phyloP scores from a whole-genome alignment of 2,329 filamentous ascomycete species.

The Pseudofabraea citricarpa region DNA sequence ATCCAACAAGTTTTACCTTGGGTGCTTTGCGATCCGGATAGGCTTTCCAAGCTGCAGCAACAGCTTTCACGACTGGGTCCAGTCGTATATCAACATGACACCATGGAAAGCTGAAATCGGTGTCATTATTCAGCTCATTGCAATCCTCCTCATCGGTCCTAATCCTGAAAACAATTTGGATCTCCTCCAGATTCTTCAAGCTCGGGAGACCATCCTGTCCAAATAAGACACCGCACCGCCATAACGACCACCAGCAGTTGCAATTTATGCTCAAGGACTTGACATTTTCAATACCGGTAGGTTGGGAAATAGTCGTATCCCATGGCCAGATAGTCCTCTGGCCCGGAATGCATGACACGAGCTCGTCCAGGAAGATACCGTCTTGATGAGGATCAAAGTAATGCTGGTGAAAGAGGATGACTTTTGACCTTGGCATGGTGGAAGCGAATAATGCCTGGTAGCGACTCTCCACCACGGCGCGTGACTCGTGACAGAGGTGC shows the following conservation, averaged over 20 bases:
- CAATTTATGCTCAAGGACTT: neutral
- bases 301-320: neutral
- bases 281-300: neutral
- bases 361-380: conserved; percentile 2
- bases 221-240: neutral
- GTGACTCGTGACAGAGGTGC: conserved; percentile 2
- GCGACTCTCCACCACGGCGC: neutral
- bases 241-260: conserved; percentile 3
- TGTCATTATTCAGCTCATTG: too few relatives aligned
- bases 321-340: neutral
- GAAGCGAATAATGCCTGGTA: conserved; percentile 1
- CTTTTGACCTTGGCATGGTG: neutral
- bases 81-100: neutral
- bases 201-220: neutral
- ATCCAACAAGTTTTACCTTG: neutral
- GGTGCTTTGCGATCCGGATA: conserved; percentile 1
- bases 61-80: neutral
- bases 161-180: conserved; percentile 2
- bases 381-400: conserved; percentile 1
- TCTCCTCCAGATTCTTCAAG: neutral
- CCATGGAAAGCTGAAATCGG: neutral
- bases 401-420: neutral
- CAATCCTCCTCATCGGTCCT: neutral
- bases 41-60: neutral
- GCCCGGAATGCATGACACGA: neutral